Percentiles rank a stretch among this genome's conserved stretches.
Evolutionary conservation across 768 basidiomycete species (phyloP).

Genomic region (Serendipita vermifera): DNA sequence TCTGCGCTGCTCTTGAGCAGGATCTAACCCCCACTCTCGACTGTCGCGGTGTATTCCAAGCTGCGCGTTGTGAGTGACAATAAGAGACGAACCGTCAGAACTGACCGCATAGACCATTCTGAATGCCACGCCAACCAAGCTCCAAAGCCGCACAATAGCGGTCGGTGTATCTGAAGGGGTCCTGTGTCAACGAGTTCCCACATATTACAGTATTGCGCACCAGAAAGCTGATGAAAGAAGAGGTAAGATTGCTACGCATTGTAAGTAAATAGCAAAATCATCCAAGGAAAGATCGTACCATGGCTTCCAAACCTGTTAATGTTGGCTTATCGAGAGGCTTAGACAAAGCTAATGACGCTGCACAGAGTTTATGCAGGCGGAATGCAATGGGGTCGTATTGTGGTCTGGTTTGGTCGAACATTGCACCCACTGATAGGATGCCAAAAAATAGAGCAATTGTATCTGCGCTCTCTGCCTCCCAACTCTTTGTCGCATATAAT

Average conservation of each 20-base stretch:
- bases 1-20: not conserved
- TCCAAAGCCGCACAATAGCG: not conserved
- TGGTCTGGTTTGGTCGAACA: not conserved
- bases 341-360: not conserved
- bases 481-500: not conserved
- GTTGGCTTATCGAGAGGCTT: not conserved
- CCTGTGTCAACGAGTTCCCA: too few species aligned
- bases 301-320: not conserved
- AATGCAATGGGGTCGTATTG: slow-evolving; percentile 4
- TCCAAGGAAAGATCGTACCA: not conserved
- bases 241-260: not conserved
- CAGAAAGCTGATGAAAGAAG: slow-evolving; percentile 6
- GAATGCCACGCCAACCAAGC: not conserved
- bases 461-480: not conserved
- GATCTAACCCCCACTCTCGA: not conserved
- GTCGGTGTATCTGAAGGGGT: not conserved
- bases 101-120: not conserved
- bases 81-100: not conserved
- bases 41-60: not conserved
- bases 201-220: too few species aligned
- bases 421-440: not conserved
- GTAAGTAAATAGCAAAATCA: not conserved
- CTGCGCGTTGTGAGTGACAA: not conserved
- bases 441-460: not conserved
- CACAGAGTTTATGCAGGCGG: not conserved